Conservation (phyloP, 768 basidiomycete genomes). For the Hypsizygus marmoreus region DNA sequence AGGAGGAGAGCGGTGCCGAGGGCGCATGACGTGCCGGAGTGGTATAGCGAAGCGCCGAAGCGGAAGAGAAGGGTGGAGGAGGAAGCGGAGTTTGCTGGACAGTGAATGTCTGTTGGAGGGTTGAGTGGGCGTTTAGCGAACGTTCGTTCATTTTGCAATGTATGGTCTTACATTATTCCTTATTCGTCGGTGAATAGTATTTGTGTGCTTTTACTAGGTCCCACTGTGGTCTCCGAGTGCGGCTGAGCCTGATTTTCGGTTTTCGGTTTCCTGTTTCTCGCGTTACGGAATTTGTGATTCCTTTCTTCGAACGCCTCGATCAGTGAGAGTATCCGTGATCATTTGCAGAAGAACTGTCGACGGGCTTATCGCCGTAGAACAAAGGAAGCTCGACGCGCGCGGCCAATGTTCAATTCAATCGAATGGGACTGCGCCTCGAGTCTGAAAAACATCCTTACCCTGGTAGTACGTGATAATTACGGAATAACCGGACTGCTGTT, state of each 20-base stretch:
- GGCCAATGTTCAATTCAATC: too few species aligned
- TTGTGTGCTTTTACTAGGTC: too few species aligned
- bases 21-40: slow-evolving; percentile 74
- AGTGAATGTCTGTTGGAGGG: slow-evolving; percentile 3
- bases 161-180: too few species aligned
- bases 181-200: too few species aligned
- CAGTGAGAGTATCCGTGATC: too few species aligned
- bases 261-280: background rate
- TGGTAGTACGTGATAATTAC: too few species aligned
- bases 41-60: slow-evolving; percentile 75
- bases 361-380: slow-evolving; percentile 1
- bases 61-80: slow-evolving; percentile 33
- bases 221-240: too few species aligned
- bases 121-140: slow-evolving; percentile 3
- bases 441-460: too few species aligned
- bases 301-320: slow-evolving; percentile 11
- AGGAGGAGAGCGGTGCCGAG: slow-evolving; percentile 64
- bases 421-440: too few species aligned
- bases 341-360: too few species aligned
- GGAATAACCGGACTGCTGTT: slow-evolving; percentile 1
- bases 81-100: slow-evolving; percentile 10
- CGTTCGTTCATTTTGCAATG: too few species aligned
- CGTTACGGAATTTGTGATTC: slow-evolving; percentile 5
- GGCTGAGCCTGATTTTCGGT: slow-evolving; percentile 1
- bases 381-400: background rate